Evolutionary conservation across 2,329 filamentous ascomycete species (phyloP), one percentile per base, ranked within the genome.

Genomic region (Zasmidium citrigriseum): DNA sequence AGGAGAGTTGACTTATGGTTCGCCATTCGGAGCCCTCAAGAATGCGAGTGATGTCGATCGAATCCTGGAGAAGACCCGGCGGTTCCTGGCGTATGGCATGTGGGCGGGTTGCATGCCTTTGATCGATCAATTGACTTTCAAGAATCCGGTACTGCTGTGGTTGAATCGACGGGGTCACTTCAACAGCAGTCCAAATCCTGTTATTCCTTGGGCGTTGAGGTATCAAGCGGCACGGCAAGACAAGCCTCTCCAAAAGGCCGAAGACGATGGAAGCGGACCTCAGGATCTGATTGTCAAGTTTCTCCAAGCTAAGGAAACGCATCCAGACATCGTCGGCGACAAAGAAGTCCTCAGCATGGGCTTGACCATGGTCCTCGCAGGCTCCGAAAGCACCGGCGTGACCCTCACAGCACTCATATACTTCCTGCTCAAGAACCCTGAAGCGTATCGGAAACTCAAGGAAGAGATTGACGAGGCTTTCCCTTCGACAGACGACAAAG

Each of bases 11-110:
- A 44, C 46, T 18, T 58, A 48, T 16, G 44, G 56, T 14, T 45
- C 48, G 18, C 52, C 56, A 1, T 58, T 58, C 25, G 56, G 56
- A 7, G 54, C 44, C 24, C 51, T 58, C 27, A 29, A 29, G 14
- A 29, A 29, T 14, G 27, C 24, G 14, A 24, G 20, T 27, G 47
- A 50, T 27, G 23, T 50, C 24, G 47, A 50, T 16, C 20, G 25
- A 5, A 50, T 50, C 7, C 20, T 50, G 21, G 47, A 18, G 18
- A 50, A 50, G 23, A 34, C 25, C 3, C 20, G n/a, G 20, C n/a
- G 24, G 9, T 34, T 50, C 12, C 21, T 27, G n/a, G 20, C 16
- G 18, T 50, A 50, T 14, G 24, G 18, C 10, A 24, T 50, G 18
- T 25, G 22, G 47, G 25, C 25, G 23, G 47, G 47, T 2, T 34